These are phyloP conservation scores for Arthrinium puccinioides DNA, from an alignment of 2,329 filamentous ascomycete genomes.

Conservation along the genomic window DNA sequence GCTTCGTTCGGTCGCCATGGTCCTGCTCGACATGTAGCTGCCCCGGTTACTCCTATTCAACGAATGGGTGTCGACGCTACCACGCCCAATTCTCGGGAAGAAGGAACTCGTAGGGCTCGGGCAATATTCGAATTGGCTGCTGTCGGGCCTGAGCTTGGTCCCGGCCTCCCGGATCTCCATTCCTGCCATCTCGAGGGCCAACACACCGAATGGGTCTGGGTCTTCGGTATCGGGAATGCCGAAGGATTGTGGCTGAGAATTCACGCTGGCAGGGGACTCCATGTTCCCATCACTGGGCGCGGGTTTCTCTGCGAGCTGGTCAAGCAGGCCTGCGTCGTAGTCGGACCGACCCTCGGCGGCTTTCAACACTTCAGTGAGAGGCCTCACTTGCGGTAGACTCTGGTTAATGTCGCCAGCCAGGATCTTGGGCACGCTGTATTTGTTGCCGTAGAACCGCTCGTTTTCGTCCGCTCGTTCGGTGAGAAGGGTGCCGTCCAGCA, in stretches of 20 bases:
- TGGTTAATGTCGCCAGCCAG: slow-evolving; percentile 49
- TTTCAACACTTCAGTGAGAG: slow-evolving; percentile 76
- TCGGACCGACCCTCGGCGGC: slow-evolving; percentile 78
- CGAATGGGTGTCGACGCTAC: slow-evolving; percentile 59
- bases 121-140: slow-evolving; percentile 76
- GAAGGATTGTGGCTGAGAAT: slow-evolving; percentile 47
- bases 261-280: slow-evolving; percentile 32
- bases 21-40: slow-evolving; percentile 68
- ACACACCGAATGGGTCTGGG: slow-evolving; percentile 85
- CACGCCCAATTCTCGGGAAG: slow-evolving; percentile 50
- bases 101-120: slow-evolving; percentile 70
- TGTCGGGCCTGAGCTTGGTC: slow-evolving; percentile 62
- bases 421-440: slow-evolving; percentile 47
- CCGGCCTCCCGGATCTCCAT: slow-evolving; percentile 89
- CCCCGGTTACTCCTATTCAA: slow-evolving; percentile 55
- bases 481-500: slow-evolving; percentile 48
- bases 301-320: slow-evolving; percentile 54
- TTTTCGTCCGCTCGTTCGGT: slow-evolving; percentile 53
- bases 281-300: slow-evolving; percentile 68
- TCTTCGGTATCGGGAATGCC: slow-evolving; percentile 74
- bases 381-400: slow-evolving; percentile 44
- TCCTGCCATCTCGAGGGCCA: slow-evolving; percentile 84
- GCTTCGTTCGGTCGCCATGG: slow-evolving; percentile 50
- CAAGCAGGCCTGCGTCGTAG: slow-evolving; percentile 61
- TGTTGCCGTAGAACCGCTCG: slow-evolving; percentile 47